Conservation (phyloP, 2,329 filamentous ascomycete species). For the Hypoxylon sp. region DNA sequence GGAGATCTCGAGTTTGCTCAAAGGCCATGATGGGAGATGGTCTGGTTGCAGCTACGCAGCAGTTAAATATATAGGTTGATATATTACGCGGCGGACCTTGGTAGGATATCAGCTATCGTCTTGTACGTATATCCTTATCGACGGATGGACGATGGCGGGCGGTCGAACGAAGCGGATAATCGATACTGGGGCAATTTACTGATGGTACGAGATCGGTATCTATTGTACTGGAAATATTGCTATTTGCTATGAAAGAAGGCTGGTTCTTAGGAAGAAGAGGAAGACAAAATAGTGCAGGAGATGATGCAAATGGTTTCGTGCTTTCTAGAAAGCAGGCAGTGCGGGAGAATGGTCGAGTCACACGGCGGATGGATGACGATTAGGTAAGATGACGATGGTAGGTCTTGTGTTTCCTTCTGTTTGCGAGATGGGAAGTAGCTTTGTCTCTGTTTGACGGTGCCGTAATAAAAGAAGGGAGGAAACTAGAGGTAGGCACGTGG, state of each 20-base stretch:
- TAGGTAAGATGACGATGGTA: constrained; percentile 41
- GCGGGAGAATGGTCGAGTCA: constrained; percentile 40
- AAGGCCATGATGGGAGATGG: constrained; percentile 46
- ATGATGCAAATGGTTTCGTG: constrained; percentile 23
- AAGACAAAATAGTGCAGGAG: constrained; percentile 18
- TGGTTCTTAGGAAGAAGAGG: constrained; percentile 26
- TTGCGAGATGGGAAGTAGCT: constrained; percentile 40
- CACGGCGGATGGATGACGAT: constrained; percentile 44
- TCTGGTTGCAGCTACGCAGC: constrained; percentile 6
- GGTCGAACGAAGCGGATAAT: constrained; percentile 19
- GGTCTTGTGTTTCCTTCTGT: constrained; percentile 41
- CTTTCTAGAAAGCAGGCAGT: constrained; percentile 37
- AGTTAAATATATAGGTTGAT: constrained; percentile 8
- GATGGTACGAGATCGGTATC: constrained; percentile 20
- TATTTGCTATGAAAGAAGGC: constrained; percentile 17
- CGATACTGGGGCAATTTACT: constrained; percentile 16
- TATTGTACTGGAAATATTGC: constrained; percentile 6
- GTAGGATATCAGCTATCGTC: constrained; percentile 10
- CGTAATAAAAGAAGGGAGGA: constrained; percentile 35
- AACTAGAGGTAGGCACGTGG: constrained; percentile 30
- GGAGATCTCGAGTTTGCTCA: constrained; percentile 57
- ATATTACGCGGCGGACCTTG: constrained; percentile 6
- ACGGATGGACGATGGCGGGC: constrained; percentile 7
- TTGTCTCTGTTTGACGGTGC: constrained; percentile 41
- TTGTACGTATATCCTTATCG: constrained; percentile 14